Conservation (phyloP, 352 stramenopile species). For the Phytopythium boreale region DNA sequence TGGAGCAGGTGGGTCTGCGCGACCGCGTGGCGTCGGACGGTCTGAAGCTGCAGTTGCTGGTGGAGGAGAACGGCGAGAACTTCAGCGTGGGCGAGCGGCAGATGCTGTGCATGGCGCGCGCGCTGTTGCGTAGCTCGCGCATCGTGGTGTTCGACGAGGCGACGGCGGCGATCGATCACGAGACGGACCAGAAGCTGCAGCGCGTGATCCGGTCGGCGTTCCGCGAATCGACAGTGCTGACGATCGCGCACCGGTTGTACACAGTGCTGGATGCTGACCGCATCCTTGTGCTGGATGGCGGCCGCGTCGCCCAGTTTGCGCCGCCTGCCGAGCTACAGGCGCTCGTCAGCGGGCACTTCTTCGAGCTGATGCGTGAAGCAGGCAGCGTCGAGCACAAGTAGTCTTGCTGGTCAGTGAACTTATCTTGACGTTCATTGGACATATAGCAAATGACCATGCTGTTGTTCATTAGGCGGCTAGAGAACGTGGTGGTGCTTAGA, state of each 20-base stretch:
- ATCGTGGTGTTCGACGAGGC: slow-evolving; percentile 79
- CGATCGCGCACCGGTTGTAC: slow-evolving; percentile 96
- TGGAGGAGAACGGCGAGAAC: slow-evolving; percentile 94
- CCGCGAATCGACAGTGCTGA: slow-evolving; percentile 89
- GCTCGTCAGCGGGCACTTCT: slow-evolving; percentile 42
- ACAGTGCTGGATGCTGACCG: slow-evolving; percentile 92
- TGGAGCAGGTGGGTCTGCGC: slow-evolving; percentile 40
- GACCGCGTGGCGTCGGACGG: slow-evolving; percentile 47
- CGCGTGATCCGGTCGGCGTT: slow-evolving; percentile 85
- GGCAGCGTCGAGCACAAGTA: background rate
- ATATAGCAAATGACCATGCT: background rate
- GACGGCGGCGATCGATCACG: slow-evolving; percentile 75
- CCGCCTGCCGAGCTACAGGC: slow-evolving; percentile 58
- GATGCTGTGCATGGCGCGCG: slow-evolving; percentile 91
- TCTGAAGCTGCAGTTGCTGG: slow-evolving; percentile 59
- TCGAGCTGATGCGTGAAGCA: slow-evolving; percentile 42
- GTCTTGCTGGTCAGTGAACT: no score
- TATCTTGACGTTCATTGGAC: no score
- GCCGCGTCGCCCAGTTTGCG: slow-evolving; percentile 74
- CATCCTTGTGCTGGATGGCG: slow-evolving; percentile 72
- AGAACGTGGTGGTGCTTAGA: no score
- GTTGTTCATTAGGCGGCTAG: background rate
- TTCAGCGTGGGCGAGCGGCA: slow-evolving; percentile 93
- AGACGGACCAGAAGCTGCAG: slow-evolving; percentile 62
- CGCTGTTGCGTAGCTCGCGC: slow-evolving; percentile 77